Evolutionary conservation across 1,284 basidiomycete species (phyloP).

Genomic region (Tylopilus microsporus): DNA sequence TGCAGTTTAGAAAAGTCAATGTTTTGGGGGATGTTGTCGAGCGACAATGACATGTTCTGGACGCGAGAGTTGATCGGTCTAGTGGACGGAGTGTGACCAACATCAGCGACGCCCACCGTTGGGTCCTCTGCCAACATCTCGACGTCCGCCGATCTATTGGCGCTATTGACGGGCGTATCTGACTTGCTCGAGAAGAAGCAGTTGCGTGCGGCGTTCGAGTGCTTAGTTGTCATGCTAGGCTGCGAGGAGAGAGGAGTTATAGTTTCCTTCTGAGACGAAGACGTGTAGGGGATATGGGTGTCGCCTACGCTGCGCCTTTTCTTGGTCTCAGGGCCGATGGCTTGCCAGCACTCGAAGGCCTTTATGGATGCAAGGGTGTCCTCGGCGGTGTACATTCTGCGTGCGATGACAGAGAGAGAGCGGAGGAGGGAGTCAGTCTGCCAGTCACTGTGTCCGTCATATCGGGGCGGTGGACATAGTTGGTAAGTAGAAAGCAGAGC

Average conservation of each 20-base stretch:
- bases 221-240: conserved; percentile 25
- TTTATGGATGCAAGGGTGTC: conserved; percentile 40
- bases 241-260: conserved; percentile 16
- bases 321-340: conserved; percentile 42
- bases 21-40: conserved; percentile 27
- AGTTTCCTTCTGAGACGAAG: conserved; percentile 27
- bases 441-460: conserved; percentile 61
- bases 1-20: too few relatives aligned
- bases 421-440: conserved; percentile 60
- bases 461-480: conserved; percentile 50
- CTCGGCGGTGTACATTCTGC: conserved; percentile 61
- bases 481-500: conserved; percentile 52
- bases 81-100: conserved; percentile 19
- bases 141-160: conserved; percentile 22
- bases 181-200: conserved; percentile 27
- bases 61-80: conserved; percentile 29
- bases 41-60: conserved; percentile 36
- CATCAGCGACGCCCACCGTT: conserved; percentile 29
- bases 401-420: conserved; percentile 50
- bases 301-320: conserved; percentile 49
- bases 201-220: conserved; percentile 12
- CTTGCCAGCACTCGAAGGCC: conserved; percentile 35
- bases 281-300: conserved; percentile 29
- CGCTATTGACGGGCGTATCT: conserved; percentile 10
- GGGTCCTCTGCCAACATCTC: conserved; percentile 30